Evolutionary conservation across 352 stramenopile genomes (phyloP).

Genomic region (Pythium insidiosum): DNA sequence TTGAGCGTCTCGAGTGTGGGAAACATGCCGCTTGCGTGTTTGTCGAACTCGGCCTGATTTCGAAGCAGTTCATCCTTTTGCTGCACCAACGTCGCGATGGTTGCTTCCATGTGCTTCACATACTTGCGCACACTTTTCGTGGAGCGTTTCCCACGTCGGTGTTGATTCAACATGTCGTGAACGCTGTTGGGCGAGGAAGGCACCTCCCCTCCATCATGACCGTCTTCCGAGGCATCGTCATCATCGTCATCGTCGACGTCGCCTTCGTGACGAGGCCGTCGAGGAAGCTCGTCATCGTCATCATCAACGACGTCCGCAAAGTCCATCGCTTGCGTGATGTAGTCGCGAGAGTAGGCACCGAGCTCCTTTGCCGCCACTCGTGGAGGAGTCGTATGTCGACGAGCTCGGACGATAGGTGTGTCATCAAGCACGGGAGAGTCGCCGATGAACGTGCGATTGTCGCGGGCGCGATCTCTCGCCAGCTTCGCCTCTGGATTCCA

Average conservation of each 20-base stretch:
- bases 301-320: slow-evolving; percentile 51
- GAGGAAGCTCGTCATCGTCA: slow-evolving; percentile 14
- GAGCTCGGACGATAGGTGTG: slow-evolving; percentile 9
- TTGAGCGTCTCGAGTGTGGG: slow-evolving; percentile 73
- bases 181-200: slow-evolving; percentile 5
- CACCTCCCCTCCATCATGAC: slow-evolving; percentile 10
- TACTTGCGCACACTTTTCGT: slow-evolving; percentile 54
- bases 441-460: slow-evolving; percentile 14
- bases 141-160: slow-evolving; percentile 18
- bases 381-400: slow-evolving; percentile 22
- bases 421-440: too few species aligned
- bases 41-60: slow-evolving; percentile 77
- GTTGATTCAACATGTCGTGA: slow-evolving; percentile 6
- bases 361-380: slow-evolving; percentile 51
- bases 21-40: slow-evolving; percentile 79
- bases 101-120: slow-evolving; percentile 76
- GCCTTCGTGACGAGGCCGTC: too few species aligned
- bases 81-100: slow-evolving; percentile 66
- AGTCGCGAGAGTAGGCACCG: slow-evolving; percentile 59
- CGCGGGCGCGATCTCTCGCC: slow-evolving; percentile 8
- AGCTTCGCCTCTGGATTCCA: slow-evolving; percentile 38
- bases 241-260: slow-evolving; percentile 11
- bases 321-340: slow-evolving; percentile 64
- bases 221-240: slow-evolving; percentile 9
- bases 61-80: slow-evolving; percentile 68